Evolutionary conservation across 495 filamentous ascomycete species (phyloP), one percentile per base, ranked within the genome.

Genomic region (Penicillium fimorum): DNA sequence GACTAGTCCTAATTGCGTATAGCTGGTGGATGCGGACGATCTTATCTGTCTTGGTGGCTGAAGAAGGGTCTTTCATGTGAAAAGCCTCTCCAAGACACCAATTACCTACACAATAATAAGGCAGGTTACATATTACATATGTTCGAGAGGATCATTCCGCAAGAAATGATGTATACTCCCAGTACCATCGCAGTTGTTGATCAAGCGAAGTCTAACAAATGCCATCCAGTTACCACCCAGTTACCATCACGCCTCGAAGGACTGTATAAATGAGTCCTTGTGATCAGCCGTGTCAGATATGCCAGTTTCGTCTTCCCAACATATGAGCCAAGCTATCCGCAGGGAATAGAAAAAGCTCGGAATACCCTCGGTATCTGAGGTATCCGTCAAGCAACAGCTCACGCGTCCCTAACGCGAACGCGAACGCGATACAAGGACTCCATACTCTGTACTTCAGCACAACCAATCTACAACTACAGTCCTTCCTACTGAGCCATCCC

Each of bases 11-110:
- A 50, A 50, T 40, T 1, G 48, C 33, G 48, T 50, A 24, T 40
- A 40, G 48, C 49, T 9, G 18, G 49, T 51, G 49, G 49, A 30
- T 51, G 29, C 17, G 3, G 48, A 22, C 35, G 35, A 51, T 51
- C 49, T 51, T 51, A 42, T 51, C 49, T 42, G 20, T 11, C 12
- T 50, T 51, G 10, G 44, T 47, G 44, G 15, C 27, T 47, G 44
- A 18, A 46, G 44, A 45, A 29, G 24, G 15, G 35, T n/a, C n/a
- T n/a, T n/a, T 17, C 35, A 17, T 38, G 35, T 43, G 18, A 22
- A 22, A 20, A 42, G 3, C 41, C 18, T 22, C 41, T 43, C 2
- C 5, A 6, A 43, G 18, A 24, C 20, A 43, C 18, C 5, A 38
- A n/a, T 17, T 38, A 38, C n/a, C 35, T 17, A 38, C 15, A 38